Percentiles rank a stretch among this genome's conserved stretches.
Conservation (phyloP, 108 stramenopile genomes). For the Cyclotella kingstonii region DNA sequence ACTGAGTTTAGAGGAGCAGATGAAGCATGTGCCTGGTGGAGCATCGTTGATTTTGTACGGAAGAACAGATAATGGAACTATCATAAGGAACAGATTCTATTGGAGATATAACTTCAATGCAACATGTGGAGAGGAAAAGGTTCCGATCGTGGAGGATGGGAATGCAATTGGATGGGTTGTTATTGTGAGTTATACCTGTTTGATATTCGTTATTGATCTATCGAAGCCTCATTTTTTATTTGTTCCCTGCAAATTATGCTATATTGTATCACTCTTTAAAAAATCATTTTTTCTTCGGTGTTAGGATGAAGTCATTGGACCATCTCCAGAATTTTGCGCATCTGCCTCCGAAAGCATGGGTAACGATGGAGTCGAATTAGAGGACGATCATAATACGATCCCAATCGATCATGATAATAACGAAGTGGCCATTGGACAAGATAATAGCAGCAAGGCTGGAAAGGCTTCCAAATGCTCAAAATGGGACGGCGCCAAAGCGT, state of each 20-base stretch:
- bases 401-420: too few species aligned
- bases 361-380: too few species aligned
- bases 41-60: slow-evolving; percentile 26
- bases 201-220: background rate
- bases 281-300: background rate
- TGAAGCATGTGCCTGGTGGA: slow-evolving; percentile 23
- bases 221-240: background rate
- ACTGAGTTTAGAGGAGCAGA: slow-evolving; percentile 14
- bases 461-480: too few species aligned
- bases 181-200: slow-evolving; percentile 12
- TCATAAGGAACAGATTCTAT: slow-evolving; percentile 33
- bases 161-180: slow-evolving; percentile 37
- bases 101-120: slow-evolving; percentile 11
- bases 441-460: too few species aligned
- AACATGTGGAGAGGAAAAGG: slow-evolving; percentile 10
- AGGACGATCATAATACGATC: too few species aligned
- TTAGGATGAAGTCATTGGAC: slow-evolving; percentile 4
- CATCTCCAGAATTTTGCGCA: slow-evolving; percentile 8
- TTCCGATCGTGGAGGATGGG: slow-evolving; percentile 15
- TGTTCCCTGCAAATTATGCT: background rate
- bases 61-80: slow-evolving; percentile 21
- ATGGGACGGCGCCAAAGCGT: too few species aligned
- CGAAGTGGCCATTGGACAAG: too few species aligned
- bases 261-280: background rate
- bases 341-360: too few species aligned